A percentile compares a stretch with the other conserved stretches of the same genome.
Evolutionary conservation across 2,329 filamentous ascomycete genomes (phyloP).

Genomic region (Geosmithia morbida): DNA sequence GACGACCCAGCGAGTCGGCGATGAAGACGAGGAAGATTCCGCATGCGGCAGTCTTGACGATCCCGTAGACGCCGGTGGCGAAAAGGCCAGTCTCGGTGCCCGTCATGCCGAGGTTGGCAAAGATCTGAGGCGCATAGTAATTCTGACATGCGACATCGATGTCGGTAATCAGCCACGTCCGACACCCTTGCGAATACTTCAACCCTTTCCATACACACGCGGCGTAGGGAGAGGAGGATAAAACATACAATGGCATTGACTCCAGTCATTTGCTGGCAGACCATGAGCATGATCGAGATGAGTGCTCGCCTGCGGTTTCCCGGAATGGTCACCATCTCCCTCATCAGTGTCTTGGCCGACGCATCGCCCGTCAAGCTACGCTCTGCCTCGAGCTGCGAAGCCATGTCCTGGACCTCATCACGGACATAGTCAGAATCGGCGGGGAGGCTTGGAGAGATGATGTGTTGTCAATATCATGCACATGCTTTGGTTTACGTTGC

Average conservation of each 20-base stretch:
- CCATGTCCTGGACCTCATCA: conserved; percentile 46
- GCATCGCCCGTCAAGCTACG: conserved; percentile 39
- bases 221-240: not conserved
- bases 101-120: conserved; percentile 46
- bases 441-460: conserved; percentile 25
- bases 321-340: conserved; percentile 47
- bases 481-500: not conserved
- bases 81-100: conserved; percentile 46
- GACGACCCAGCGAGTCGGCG: conserved; percentile 54
- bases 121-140: conserved; percentile 59
- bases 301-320: conserved; percentile 50
- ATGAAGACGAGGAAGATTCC: conserved; percentile 50
- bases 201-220: not conserved
- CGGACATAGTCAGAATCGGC: conserved; percentile 38
- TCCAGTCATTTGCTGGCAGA: conserved; percentile 65
- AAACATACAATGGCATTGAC: conserved; percentile 25
- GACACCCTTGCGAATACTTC: not conserved
- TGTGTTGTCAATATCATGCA: not conserved
- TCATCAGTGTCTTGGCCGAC: conserved; percentile 39
- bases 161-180: not conserved
- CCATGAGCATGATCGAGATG: conserved; percentile 45
- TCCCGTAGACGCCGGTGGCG: conserved; percentile 59
- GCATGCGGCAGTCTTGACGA: conserved; percentile 54
- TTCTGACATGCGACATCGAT: conserved; percentile 18
- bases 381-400: conserved; percentile 47